Evolutionary conservation across 2,329 filamentous ascomycete species (phyloP).

Genomic region (Sporothrix sp.): DNA sequence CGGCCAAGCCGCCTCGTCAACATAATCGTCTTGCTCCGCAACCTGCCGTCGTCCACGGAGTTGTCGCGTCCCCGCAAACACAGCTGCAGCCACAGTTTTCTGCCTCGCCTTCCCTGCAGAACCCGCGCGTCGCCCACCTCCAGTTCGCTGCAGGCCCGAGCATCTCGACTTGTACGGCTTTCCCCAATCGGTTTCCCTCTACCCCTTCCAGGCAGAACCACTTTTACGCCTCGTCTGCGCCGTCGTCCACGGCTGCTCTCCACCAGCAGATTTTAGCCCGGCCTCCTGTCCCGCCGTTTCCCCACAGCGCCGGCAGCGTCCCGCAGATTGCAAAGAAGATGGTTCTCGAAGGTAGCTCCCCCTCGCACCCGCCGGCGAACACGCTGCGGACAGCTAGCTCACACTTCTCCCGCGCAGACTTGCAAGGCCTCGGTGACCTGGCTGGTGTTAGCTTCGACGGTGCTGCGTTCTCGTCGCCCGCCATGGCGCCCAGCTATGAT

Average conservation of each 20-base stretch:
- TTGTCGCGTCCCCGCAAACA: conserved; percentile 38
- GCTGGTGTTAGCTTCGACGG: conserved; percentile 40
- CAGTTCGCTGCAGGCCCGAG: conserved; percentile 44
- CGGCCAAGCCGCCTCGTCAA: conserved; percentile 31
- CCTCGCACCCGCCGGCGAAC: conserved; percentile 15
- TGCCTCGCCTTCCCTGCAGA: conserved; percentile 39
- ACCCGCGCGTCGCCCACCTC: conserved; percentile 50
- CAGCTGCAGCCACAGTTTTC: conserved; percentile 33
- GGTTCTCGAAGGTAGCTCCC: conserved; percentile 45
- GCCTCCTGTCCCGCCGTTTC: conserved; percentile 64
- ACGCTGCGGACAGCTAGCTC: conserved; percentile 19
- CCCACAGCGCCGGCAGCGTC: conserved; percentile 37
- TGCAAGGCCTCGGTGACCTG: conserved; percentile 47
- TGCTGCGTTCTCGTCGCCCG: conserved; percentile 46
- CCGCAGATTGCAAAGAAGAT: conserved; percentile 30
- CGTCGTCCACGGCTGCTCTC: conserved; percentile 49
- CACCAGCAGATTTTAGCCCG: conserved; percentile 45
- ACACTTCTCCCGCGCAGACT: conserved; percentile 35
- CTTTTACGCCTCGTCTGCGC: conserved; percentile 60
- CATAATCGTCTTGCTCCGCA: conserved; percentile 34
- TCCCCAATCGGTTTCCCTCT: conserved; percentile 49
- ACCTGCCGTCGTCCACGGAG: conserved; percentile 29
- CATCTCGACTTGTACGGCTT: conserved; percentile 40
- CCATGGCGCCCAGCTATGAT: conserved; percentile 42
- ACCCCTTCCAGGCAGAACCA: conserved; percentile 38